A percentile compares a stretch with the other conserved stretches of the same genome.
Conservation (phyloP, 2,329 filamentous ascomycete species). For the Botrytis medusae region DNA sequence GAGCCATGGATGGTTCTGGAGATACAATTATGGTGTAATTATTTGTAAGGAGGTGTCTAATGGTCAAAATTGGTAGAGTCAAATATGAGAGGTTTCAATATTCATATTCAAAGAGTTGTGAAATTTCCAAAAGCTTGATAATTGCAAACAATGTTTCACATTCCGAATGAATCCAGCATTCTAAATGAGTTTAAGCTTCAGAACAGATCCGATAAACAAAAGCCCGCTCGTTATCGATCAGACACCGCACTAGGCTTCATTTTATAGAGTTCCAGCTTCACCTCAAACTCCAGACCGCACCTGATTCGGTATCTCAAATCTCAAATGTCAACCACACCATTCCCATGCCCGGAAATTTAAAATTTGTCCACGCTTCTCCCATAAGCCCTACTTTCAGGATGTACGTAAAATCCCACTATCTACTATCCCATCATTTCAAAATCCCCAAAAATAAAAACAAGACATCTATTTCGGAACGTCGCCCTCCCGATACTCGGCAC, state of each 20-base stretch:
- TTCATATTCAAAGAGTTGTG: no score
- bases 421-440: neutral
- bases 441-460: neutral
- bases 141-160: no score
- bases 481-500: neutral
- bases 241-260: neutral
- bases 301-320: neutral
- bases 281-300: neutral
- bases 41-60: neutral
- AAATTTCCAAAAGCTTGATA: no score
- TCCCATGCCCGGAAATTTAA: neutral
- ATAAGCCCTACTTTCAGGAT: neutral
- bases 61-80: neutral
- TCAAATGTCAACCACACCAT: neutral
- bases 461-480: neutral
- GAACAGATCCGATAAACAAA: neutral
- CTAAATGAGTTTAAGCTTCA: neutral
- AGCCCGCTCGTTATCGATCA: neutral
- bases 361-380: neutral
- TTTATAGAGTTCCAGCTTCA: neutral
- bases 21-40: conserved; percentile 23
- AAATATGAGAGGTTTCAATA: neutral
- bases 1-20: neutral
- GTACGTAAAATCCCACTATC: neutral
- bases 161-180: neutral